These are phyloP conservation scores for Backusella morwellensis DNA, from an alignment of 192 early-diverging fungal genomes.

Conservation along the genomic window DNA sequence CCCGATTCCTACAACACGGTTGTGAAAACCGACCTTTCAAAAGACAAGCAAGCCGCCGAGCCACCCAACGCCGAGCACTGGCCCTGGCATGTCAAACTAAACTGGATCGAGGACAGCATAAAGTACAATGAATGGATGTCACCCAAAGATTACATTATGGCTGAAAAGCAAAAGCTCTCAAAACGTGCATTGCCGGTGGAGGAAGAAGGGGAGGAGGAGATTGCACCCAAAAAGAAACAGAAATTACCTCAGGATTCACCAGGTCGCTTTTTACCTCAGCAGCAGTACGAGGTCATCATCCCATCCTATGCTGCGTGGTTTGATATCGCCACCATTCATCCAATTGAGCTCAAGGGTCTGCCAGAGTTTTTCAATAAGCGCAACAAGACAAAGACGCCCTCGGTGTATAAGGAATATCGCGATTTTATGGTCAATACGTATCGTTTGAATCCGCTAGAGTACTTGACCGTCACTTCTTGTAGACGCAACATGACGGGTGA, in stretches of 20 bases:
- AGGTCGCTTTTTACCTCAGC: conserved; percentile 60
- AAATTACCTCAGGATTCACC: conserved; percentile 55
- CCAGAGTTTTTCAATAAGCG: conserved; percentile 96
- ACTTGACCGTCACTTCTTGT: conserved; percentile 97
- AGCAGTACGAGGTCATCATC: conserved; percentile 76
- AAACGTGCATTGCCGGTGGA: not conserved
- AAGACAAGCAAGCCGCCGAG: conserved; percentile 48
- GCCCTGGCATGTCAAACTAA: conserved; percentile 59
- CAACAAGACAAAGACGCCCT: conserved; percentile 91
- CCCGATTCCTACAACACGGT: conserved; percentile 68
- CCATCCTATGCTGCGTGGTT: conserved; percentile 98
- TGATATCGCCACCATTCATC: conserved; percentile 71
- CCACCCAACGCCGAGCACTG: conserved; percentile 40
- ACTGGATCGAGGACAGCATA: conserved; percentile 73
- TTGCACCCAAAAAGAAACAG: conserved; percentile 2
- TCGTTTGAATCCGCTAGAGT: conserved; percentile 91
- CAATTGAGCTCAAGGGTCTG: conserved; percentile 83
- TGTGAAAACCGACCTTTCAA: conserved; percentile 38
- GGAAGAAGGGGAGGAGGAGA: not conserved
- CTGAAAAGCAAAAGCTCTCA: not conserved
- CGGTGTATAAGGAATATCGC: conserved; percentile 89
- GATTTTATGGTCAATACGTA: conserved; percentile 99
- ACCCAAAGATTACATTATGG: conserved; percentile 65
- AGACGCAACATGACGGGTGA: conserved; percentile 96
- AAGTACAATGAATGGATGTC: conserved; percentile 78